These are phyloP conservation scores for Pleurotus ostreatus DNA, from an alignment of 768 basidiomycete species.

Conservation along the genomic window DNA sequence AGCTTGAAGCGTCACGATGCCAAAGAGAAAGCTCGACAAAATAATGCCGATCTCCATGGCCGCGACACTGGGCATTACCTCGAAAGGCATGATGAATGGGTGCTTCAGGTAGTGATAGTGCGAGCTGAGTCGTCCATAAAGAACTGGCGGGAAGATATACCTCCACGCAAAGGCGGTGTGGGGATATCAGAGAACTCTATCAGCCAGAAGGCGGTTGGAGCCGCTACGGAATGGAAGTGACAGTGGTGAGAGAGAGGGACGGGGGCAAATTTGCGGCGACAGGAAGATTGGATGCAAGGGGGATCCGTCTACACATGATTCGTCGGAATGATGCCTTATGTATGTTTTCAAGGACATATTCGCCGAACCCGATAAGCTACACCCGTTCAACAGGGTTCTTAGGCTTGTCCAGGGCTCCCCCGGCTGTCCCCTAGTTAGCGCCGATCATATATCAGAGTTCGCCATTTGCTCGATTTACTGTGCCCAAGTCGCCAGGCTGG, in stretches of 20 bases:
- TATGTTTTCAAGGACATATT: not conserved
- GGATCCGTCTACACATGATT: not conserved
- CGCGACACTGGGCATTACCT: conserved; percentile 11
- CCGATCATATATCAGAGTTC: too few relatives aligned
- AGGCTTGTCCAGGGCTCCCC: not conserved
- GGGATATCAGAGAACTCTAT: not conserved
- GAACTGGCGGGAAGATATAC: conserved; percentile 6
- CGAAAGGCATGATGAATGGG: conserved; percentile 1
- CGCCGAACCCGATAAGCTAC: conserved; percentile 5
- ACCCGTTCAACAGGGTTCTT: not conserved
- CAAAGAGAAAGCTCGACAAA: conserved; percentile 22
- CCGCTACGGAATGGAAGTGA: not conserved
- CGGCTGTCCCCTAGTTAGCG: not conserved
- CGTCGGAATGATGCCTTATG: conserved; percentile 2
- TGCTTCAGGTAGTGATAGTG: not conserved
- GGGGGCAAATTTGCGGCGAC: not conserved
- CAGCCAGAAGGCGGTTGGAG: not conserved
- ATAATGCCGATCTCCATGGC: conserved; percentile 23
- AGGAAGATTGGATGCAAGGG: conserved; percentile 1
- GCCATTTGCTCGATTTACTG: too few relatives aligned
- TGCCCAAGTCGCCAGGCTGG: too few relatives aligned
- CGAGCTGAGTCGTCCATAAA: conserved; percentile 2
- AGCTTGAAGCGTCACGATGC: conserved; percentile 22
- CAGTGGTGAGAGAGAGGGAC: not conserved
- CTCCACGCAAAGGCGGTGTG: conserved; percentile 2